These are phyloP conservation scores for Volvox africanus DNA, from an alignment of 139 green algal genomes.

Conservation along the genomic window DNA sequence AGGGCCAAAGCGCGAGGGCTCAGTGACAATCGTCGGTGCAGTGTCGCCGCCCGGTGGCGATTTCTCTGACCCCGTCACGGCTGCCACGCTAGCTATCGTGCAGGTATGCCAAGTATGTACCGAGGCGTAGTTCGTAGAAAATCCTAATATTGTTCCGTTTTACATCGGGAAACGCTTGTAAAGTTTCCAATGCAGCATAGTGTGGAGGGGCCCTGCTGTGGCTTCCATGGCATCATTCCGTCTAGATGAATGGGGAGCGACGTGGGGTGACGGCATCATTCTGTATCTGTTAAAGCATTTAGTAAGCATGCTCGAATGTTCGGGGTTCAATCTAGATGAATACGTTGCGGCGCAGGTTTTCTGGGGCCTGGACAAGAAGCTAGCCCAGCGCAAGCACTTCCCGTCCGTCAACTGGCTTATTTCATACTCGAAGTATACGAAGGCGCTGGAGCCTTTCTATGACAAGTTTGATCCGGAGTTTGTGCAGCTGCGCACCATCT, in stretches of 20 bases:
- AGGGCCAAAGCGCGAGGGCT: conserved; percentile 91
- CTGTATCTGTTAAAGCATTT: no score
- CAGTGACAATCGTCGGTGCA: conserved; percentile 98
- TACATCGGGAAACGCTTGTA: no score
- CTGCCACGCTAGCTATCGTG: conserved; percentile 98
- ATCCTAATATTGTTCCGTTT: no score
- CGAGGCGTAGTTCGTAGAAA: no score
- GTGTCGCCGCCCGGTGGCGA: conserved; percentile 98
- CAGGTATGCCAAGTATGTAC: conserved; percentile 79
- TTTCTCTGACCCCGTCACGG: conserved; percentile 98
- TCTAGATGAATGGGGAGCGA: no score
- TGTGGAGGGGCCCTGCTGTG: no score
- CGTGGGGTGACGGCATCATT: no score
- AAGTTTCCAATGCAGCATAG: no score
- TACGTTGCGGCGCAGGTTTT: conserved; percentile 82
- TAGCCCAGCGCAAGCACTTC: conserved; percentile 99
- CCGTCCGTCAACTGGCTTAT: conserved; percentile 99
- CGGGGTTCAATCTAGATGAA: no score
- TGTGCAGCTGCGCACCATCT: conserved; percentile 69
- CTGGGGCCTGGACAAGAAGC: conserved; percentile 99
- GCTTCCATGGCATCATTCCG: no score
- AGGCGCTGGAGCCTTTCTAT: conserved; percentile 97
- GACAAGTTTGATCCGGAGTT: conserved; percentile 95
- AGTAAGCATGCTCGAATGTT: no score
- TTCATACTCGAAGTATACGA: conserved; percentile 99